Base-by-base conservation (phyloP, 192 early-diverging fungal genomes). In the Chytriomyces sp. region DNA sequence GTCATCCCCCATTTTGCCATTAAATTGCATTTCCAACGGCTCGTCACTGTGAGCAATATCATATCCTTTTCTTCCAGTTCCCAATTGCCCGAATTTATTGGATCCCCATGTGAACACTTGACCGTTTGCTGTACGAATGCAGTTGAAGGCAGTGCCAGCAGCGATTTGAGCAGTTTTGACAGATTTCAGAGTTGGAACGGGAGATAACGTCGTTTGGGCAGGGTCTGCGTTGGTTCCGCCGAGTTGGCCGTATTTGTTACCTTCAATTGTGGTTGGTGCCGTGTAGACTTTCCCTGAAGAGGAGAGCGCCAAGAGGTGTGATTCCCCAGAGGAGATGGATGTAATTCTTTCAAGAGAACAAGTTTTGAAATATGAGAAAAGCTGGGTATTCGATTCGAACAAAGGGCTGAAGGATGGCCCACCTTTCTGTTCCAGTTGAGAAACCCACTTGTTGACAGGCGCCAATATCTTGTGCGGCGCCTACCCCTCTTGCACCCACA, bases 41-140 rank as follows among this genome's bases (percentile, higher is more conserved):
- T 13, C 26, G 18, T 20, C 8, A 8, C 45, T 50, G 43, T 18
- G 63, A 6, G 77, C 59, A 63, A 78, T 72, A 50, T 78, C 77
- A 5, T 59, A 43, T 5, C 9, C 23, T 20, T 69, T 72, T 18
- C 35, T 60, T 26, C 28, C 67, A 50, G 77, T 78, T 16, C 60
- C 77, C 20, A 78, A 47, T 48, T 78, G 75, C 16, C 85, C 85
- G 50, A 69, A 83, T 13, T 44, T 23, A 63, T 86, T 86, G 50
- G 61, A 45, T 24, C 85, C 85, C 63, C 79, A 83, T 9, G 69
- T 64, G 73, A 71, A 83, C 9, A 84, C 85, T 24, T 77, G 68
- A 11, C 85, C 85, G 50, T 84, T 80, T 7, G n/a, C 45, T 6
- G 80, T 78, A 13, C 82, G 13, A 9, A 77, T 46, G 4, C 77